These are phyloP conservation scores for Coleophoma eucalyptorum DNA, from an alignment of 2,329 filamentous ascomycete species.

Conservation along the genomic window DNA sequence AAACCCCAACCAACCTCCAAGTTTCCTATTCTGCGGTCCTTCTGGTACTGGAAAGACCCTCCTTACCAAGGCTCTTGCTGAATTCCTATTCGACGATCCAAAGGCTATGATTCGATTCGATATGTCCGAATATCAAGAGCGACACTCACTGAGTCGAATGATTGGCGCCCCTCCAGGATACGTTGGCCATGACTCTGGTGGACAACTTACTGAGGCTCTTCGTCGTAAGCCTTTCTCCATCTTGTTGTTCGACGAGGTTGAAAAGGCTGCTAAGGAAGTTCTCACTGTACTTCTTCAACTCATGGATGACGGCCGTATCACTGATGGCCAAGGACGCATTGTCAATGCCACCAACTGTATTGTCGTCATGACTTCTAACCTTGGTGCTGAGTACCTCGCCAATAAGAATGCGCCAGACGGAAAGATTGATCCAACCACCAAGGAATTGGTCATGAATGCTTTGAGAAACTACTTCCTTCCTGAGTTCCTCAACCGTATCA, in stretches of 20 bases:
- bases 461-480: conserved; percentile 96
- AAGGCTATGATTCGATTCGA: conserved; percentile 99
- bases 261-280: conserved; percentile 97
- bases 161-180: conserved; percentile 97
- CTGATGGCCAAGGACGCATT: conserved; percentile 91
- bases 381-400: conserved; percentile 90
- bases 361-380: conserved; percentile 97
- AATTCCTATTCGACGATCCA: conserved; percentile 96
- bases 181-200: conserved; percentile 92
- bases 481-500: conserved; percentile 98
- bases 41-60: conserved; percentile 98
- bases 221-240: conserved; percentile 97
- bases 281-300: conserved; percentile 96
- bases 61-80: conserved; percentile 92
- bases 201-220: conserved; percentile 91
- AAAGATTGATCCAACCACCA: conserved; percentile 78
- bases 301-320: conserved; percentile 98
- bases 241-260: conserved; percentile 94
- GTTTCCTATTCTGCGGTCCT: conserved; percentile 97
- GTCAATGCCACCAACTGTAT: conserved; percentile 98
- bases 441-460: conserved; percentile 85
- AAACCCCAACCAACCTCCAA: conserved; percentile 95
- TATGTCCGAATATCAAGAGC: conserved; percentile 99
- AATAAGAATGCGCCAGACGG: conserved; percentile 76
- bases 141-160: conserved; percentile 92